Conservation (phyloP, 2,329 filamentous ascomycete genomes). For the Aspergillus unguis region DNA sequence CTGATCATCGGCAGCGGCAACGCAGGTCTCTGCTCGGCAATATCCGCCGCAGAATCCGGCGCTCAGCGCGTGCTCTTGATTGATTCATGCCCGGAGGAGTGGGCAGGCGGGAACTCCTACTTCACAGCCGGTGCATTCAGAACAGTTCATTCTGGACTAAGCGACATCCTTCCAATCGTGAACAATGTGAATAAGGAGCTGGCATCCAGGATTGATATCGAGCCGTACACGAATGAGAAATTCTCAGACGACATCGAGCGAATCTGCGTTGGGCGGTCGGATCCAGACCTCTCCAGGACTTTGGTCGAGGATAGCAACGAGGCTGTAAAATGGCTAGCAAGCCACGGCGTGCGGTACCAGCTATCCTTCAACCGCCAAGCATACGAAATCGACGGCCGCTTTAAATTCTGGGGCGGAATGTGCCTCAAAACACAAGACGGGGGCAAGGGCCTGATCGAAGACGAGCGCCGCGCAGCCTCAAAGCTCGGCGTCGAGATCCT, state of each 20-base stretch:
- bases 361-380: conserved; percentile 65
- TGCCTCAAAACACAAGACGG: conserved; percentile 58
- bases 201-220: conserved; percentile 55
- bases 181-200: conserved; percentile 54
- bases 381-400: conserved; percentile 58
- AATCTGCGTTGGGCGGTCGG: conserved; percentile 54
- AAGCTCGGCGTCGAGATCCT: conserved; percentile 44
- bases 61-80: conserved; percentile 49
- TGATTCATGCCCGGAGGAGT: conserved; percentile 57
- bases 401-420: conserved; percentile 66
- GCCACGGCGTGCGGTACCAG: conserved; percentile 56
- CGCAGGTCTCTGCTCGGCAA: conserved; percentile 60
- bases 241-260: conserved; percentile 57
- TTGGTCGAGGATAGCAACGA: conserved; percentile 53
- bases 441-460: conserved; percentile 57
- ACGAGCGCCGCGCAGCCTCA: conserved; percentile 46
- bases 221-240: conserved; percentile 53
- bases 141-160: conserved; percentile 53
- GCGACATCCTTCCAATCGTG: conserved; percentile 59
- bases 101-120: conserved; percentile 62
- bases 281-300: conserved; percentile 47
- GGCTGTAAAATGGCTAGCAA: conserved; percentile 55
- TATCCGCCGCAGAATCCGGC: conserved; percentile 45
- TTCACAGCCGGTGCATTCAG: conserved; percentile 66
- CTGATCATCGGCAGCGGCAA: conserved; percentile 63